phyloP scores from a whole-genome alignment of 2,329 filamentous ascomycete genomes.

The Aspergillus sp. region DNA sequence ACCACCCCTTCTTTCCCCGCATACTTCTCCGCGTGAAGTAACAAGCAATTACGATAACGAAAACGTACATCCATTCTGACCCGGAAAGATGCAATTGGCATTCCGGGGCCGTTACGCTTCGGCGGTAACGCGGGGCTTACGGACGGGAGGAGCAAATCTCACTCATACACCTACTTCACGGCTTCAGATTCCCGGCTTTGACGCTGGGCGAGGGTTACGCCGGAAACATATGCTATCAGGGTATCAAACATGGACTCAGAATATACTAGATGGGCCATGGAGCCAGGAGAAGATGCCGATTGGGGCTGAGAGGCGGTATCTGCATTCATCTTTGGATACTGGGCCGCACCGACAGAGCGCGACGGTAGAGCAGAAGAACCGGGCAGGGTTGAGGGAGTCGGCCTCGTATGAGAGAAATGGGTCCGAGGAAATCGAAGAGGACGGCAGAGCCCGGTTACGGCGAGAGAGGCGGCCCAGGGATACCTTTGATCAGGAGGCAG shows the following conservation, averaged over 20 bases:
- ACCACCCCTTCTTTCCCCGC: not conserved
- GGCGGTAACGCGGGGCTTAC: not conserved
- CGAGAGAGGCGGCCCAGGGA: slow-evolving; percentile 22
- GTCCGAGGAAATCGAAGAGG: slow-evolving; percentile 1
- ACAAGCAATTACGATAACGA: not conserved
- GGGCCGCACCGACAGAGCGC: not conserved
- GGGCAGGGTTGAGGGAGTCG: slow-evolving; percentile 41
- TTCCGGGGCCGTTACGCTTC: not conserved
- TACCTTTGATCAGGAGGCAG: slow-evolving; percentile 59
- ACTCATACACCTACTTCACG: not conserved
- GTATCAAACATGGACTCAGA: not conserved
- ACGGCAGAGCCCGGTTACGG: slow-evolving; percentile 5
- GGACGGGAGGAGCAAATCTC: not conserved
- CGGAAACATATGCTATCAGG: not conserved
- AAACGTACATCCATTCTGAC: not conserved
- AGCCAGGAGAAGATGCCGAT: not conserved
- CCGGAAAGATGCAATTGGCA: not conserved
- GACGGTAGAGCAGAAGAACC: slow-evolving; percentile 34
- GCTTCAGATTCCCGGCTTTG: not conserved
- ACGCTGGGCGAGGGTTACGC: not conserved
- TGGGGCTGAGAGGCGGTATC: not conserved
- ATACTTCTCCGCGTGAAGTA: not conserved
- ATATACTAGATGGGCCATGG: not conserved
- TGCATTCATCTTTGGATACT: not conserved
- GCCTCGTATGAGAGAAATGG: not conserved